Evolutionary conservation across 768 basidiomycete genomes (phyloP).

Genomic region (Leccinum incarnatum): DNA sequence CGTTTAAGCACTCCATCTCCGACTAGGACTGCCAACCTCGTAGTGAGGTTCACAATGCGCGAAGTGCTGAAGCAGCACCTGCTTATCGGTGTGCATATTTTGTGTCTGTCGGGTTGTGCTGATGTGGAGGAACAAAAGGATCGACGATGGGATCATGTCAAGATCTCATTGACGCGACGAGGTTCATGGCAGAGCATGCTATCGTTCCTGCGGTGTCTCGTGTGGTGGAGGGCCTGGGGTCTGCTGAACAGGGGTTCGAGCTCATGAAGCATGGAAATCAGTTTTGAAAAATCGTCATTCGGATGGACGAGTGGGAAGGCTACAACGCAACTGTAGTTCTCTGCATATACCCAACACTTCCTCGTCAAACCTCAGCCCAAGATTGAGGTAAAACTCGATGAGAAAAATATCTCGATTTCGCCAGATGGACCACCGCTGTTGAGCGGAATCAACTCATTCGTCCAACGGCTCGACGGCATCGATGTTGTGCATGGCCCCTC

Average conservation of each 20-base stretch:
- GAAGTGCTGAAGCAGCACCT: conserved; percentile 74
- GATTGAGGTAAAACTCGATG: too few relatives aligned
- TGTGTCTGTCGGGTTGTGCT: conserved; percentile 5
- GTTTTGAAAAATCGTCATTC: conserved; percentile 72
- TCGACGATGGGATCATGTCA: conserved; percentile 81
- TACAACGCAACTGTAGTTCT: conserved; percentile 24
- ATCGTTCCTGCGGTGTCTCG: conserved; percentile 71
- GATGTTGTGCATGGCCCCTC: too few relatives aligned
- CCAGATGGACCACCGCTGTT: too few relatives aligned
- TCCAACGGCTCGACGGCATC: too few relatives aligned
- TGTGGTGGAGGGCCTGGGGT: conserved; percentile 61
- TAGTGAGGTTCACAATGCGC: conserved; percentile 70
- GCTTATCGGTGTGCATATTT: conserved; percentile 54
- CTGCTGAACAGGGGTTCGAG: conserved; percentile 69
- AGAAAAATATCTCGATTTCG: too few relatives aligned
- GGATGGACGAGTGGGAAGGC: conserved; percentile 32
- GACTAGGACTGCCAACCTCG: conserved; percentile 26
- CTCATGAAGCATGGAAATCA: conserved; percentile 61
- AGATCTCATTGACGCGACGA: conserved; percentile 70
- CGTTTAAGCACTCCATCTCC: conserved; percentile 6
- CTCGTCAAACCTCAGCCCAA: too few relatives aligned
- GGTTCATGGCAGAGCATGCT: conserved; percentile 61
- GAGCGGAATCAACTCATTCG: too few relatives aligned
- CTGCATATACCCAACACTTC: not conserved
- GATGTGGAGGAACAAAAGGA: conserved; percentile 42